phyloP scores from a whole-genome alignment of 768 basidiomycete species.

The Suillus weaverae region DNA sequence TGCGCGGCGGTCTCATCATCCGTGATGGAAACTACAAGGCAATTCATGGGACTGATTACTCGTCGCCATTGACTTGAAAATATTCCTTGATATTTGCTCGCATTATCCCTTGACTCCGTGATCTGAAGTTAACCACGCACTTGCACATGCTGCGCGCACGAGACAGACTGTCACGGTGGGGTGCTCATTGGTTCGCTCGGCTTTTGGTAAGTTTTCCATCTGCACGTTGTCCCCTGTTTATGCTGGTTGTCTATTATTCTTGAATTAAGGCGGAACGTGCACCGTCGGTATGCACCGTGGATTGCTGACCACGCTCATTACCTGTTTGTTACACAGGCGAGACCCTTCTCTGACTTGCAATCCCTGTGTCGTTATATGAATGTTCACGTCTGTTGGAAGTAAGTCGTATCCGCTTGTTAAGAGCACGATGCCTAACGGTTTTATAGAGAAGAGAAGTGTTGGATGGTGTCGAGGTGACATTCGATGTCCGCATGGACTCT shows the following conservation, averaged over 20 bases:
- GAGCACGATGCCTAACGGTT: background rate
- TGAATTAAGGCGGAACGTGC: background rate
- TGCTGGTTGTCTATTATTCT: background rate
- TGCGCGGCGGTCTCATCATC: slow-evolving; percentile 94
- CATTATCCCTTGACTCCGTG: too few relatives aligned
- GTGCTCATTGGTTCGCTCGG: slow-evolving; percentile 79
- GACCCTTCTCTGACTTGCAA: background rate
- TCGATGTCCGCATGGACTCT: background rate
- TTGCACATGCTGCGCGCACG: slow-evolving; percentile 72
- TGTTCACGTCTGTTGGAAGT: background rate
- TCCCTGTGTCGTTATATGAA: background rate
- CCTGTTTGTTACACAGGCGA: background rate
- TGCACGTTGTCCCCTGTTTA: too few relatives aligned
- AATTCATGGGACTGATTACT: slow-evolving; percentile 86
- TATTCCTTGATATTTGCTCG: slow-evolving; percentile 41
- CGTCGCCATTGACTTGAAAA: slow-evolving; percentile 87
- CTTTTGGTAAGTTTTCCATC: slow-evolving; percentile 58
- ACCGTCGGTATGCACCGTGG: background rate
- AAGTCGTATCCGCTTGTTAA: background rate
- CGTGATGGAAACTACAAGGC: slow-evolving; percentile 97
- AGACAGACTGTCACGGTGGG: slow-evolving; percentile 89
- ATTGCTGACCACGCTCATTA: background rate
- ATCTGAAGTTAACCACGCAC: slow-evolving; percentile 83
- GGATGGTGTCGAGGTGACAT: background rate
- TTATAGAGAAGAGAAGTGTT: background rate